phyloP scores from a whole-genome alignment of 495 filamentous ascomycete genomes.

The Talaromyces trachyspermus region DNA sequence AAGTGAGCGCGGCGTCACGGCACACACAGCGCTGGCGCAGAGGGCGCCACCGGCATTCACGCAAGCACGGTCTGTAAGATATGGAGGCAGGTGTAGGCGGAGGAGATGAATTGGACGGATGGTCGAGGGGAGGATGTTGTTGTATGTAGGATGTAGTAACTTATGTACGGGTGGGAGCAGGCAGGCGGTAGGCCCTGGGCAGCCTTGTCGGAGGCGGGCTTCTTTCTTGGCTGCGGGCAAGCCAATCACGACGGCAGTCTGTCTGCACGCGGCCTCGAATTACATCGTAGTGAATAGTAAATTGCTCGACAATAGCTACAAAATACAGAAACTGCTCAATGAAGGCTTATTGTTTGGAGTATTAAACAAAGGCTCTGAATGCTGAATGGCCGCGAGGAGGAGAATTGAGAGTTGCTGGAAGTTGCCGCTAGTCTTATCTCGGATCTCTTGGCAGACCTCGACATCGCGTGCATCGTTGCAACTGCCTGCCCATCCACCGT shows the following conservation, averaged over 20 bases:
- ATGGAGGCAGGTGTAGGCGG: neutral
- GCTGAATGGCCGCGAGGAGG: slow-evolving; percentile 2
- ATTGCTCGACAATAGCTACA: too few species aligned
- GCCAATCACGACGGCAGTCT: neutral
- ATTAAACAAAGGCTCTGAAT: too few species aligned
- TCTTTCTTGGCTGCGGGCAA: slow-evolving; percentile 2
- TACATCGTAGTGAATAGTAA: too few species aligned
- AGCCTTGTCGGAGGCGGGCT: neutral
- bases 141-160: neutral
- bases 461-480: neutral
- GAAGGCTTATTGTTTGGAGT: too few species aligned
- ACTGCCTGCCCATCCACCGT: neutral
- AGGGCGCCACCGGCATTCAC: neutral
- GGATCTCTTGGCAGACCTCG: neutral
- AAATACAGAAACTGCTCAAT: too few species aligned
- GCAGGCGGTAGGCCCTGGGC: neutral
- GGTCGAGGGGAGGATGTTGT: slow-evolving; percentile 4
- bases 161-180: slow-evolving; percentile 1
- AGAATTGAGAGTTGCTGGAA: too few species aligned
- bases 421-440: slow-evolving; percentile 6
- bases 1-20: slow-evolving; percentile 3
- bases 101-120: neutral
- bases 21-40: slow-evolving; percentile 1
- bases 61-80: too few species aligned
- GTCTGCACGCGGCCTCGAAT: too few species aligned